phyloP scores from a whole-genome alignment of 345 rosid species.

The Salix udensis region DNA sequence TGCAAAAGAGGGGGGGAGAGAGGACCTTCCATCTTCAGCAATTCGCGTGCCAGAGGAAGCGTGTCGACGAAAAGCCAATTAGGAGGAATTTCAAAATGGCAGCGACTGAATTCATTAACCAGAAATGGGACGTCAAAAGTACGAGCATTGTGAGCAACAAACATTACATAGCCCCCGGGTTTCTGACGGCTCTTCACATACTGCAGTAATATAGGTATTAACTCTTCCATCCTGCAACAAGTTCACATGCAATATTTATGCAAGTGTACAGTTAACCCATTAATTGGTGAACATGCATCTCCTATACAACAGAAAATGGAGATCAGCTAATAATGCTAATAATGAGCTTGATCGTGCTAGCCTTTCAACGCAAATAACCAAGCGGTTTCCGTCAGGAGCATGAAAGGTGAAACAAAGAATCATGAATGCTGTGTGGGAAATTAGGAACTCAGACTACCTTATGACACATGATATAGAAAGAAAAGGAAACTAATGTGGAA shows the following conservation, averaged over 20 bases:
- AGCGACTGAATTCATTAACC: constrained; percentile 61
- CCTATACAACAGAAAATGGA: background rate
- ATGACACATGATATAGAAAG: background rate
- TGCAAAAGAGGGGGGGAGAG: constrained; percentile 8
- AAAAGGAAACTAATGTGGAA: background rate
- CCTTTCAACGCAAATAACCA: background rate
- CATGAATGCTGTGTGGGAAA: background rate
- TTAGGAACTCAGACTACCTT: background rate
- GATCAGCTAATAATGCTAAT: background rate
- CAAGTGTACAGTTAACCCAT: background rate
- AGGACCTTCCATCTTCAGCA: constrained; percentile 58
- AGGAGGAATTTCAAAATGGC: constrained; percentile 57
- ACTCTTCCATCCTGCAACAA: constrained; percentile 70
- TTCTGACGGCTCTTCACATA: constrained; percentile 71
- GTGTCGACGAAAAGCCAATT: constrained; percentile 73
- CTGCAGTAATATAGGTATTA: constrained; percentile 65
- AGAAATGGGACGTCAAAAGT: constrained; percentile 73
- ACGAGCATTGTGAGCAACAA: constrained; percentile 79
- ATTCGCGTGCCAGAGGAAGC: constrained; percentile 59
- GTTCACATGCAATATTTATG: constrained; percentile 1
- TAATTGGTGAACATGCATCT: background rate
- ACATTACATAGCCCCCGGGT: constrained; percentile 61
- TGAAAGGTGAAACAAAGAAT: background rate
- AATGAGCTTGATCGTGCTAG: background rate
- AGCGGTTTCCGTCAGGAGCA: background rate